These are phyloP conservation scores for Coccomyxa sp. DNA, from an alignment of 139 green algal genomes.

Conservation along the genomic window DNA sequence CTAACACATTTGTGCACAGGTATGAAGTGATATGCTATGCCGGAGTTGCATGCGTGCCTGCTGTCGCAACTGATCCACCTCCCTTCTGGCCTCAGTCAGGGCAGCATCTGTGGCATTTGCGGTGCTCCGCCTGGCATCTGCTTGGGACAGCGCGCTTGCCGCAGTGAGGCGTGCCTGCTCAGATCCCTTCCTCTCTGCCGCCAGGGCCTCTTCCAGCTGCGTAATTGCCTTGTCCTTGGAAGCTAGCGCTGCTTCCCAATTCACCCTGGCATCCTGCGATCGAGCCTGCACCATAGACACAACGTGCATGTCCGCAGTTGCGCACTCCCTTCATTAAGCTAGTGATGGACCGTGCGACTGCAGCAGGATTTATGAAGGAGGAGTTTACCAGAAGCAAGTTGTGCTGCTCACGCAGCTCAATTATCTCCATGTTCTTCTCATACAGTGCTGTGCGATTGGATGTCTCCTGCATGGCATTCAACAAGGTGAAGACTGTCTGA, in stretches of 20 bases:
- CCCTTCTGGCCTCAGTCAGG: neutral
- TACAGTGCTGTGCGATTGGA: constrained; percentile 48
- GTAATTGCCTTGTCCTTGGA: constrained; percentile 61
- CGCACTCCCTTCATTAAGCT: neutral
- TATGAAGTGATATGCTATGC: neutral
- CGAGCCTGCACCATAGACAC: constrained; percentile 33
- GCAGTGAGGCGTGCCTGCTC: neutral
- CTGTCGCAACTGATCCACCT: neutral
- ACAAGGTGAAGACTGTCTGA: neutral
- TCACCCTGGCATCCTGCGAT: constrained; percentile 54
- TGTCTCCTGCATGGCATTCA: constrained; percentile 17
- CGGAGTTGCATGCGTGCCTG: neutral
- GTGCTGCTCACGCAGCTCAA: constrained; percentile 65
- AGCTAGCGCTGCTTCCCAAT: constrained; percentile 59
- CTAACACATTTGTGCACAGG: no score
- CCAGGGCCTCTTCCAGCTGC: constrained; percentile 61
- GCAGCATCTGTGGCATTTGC: neutral
- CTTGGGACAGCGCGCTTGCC: neutral
- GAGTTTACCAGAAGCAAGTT: constrained; percentile 51
- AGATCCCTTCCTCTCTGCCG: constrained; percentile 7
- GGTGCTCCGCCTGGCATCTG: neutral
- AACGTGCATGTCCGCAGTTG: neutral
- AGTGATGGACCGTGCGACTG: neutral
- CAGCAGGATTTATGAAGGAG: neutral
- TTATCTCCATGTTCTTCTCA: constrained; percentile 60